These are phyloP conservation scores for Danielia oregonensis DNA, from an alignment of 805 yeast species.

Conservation along the genomic window DNA sequence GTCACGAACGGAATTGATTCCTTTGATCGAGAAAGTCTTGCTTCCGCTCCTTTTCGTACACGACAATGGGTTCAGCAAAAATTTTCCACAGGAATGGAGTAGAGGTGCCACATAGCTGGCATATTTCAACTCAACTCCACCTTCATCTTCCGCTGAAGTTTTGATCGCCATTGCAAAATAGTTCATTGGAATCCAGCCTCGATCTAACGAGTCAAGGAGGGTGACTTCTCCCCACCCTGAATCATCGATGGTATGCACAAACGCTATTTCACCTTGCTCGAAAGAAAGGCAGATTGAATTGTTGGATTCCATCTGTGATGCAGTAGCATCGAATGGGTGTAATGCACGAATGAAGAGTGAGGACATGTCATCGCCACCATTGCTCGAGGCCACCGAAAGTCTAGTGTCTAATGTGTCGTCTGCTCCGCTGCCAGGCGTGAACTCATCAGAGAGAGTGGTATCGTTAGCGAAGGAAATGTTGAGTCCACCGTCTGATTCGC, in stretches of 20 bases:
- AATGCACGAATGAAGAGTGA: slow-evolving; percentile 54
- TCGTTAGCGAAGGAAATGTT: slow-evolving; percentile 19
- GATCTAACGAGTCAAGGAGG: slow-evolving; percentile 51
- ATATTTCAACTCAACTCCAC: slow-evolving; percentile 16
- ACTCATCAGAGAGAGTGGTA: neutral
- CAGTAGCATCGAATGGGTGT: slow-evolving; percentile 54
- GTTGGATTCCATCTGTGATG: slow-evolving; percentile 62
- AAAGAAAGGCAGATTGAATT: slow-evolving; percentile 72
- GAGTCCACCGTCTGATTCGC: slow-evolving; percentile 12
- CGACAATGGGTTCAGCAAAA: slow-evolving; percentile 60
- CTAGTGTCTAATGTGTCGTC: neutral
- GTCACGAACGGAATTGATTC: slow-evolving; percentile 64
- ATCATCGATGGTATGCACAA: slow-evolving; percentile 73
- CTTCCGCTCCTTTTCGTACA: slow-evolving; percentile 35
- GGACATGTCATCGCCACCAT: slow-evolving; percentile 43
- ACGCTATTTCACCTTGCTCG: slow-evolving; percentile 65
- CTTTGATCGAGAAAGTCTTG: slow-evolving; percentile 53
- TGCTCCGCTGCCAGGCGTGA: neutral
- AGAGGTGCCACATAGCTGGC: slow-evolving; percentile 49
- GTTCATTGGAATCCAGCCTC: slow-evolving; percentile 88
- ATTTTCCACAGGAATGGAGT: slow-evolving; percentile 62
- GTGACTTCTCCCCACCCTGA: slow-evolving; percentile 91
- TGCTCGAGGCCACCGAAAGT: neutral
- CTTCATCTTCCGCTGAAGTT: slow-evolving; percentile 18
- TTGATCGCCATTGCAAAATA: slow-evolving; percentile 54